These are phyloP conservation scores for Alternaria rosae DNA, from an alignment of 2,329 filamentous ascomycete species.

Conservation along the genomic window DNA sequence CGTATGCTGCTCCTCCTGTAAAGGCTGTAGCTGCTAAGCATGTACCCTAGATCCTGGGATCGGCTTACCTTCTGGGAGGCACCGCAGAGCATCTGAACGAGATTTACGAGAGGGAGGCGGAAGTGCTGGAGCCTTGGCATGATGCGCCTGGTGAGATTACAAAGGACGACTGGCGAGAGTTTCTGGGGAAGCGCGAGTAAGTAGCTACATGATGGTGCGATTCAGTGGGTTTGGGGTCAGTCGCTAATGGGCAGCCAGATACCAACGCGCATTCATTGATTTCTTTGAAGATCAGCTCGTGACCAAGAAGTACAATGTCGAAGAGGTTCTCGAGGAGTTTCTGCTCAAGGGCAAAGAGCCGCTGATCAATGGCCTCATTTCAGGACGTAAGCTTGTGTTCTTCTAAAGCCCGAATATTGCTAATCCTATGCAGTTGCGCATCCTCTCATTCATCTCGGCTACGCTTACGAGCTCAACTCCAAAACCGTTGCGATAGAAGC, in stretches of 20 bases:
- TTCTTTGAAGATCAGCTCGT: slow-evolving; percentile 95
- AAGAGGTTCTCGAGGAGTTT: slow-evolving; percentile 75
- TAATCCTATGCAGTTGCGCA: slow-evolving; percentile 71
- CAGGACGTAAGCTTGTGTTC: slow-evolving; percentile 69
- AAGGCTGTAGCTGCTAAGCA: slow-evolving; percentile 40
- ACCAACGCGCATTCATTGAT: slow-evolving; percentile 90
- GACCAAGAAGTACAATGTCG: slow-evolving; percentile 82
- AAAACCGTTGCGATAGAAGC: slow-evolving; percentile 90
- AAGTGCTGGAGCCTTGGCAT: slow-evolving; percentile 78
- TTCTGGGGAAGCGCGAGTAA: slow-evolving; percentile 74
- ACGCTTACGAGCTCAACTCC: slow-evolving; percentile 86
- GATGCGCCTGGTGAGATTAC: slow-evolving; percentile 86
- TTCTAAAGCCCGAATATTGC: slow-evolving; percentile 2
- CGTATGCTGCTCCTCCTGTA: slow-evolving; percentile 52
- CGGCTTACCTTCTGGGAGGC: slow-evolving; percentile 85
- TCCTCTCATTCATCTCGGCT: slow-evolving; percentile 93
- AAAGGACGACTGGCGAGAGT: slow-evolving; percentile 85
- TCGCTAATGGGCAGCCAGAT: slow-evolving; percentile 55
- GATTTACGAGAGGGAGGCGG: slow-evolving; percentile 80
- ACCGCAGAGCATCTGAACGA: slow-evolving; percentile 74
- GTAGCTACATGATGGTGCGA: slow-evolving; percentile 24
- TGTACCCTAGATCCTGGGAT: slow-evolving; percentile 69
- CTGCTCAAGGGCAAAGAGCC: slow-evolving; percentile 78
- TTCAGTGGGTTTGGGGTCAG: neutral
- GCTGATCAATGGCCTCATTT: slow-evolving; percentile 79